Evolutionary conservation across 345 rosid genomes (phyloP).

Genomic region (Dimocarpus longan): DNA sequence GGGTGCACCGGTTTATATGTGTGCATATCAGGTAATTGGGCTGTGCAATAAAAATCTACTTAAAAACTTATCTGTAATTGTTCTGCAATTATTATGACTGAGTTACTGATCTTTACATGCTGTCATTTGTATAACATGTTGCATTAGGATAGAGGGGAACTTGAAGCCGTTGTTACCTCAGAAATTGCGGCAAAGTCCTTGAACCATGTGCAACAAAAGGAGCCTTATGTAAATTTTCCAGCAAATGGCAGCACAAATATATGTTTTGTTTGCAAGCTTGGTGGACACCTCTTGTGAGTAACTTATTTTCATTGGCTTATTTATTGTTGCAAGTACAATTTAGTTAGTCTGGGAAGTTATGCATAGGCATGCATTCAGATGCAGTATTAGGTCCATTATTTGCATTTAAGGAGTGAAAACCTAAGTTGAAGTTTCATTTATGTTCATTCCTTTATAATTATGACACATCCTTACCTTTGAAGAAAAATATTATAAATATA

Average conservation of each 20-base stretch:
- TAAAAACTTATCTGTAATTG: not conserved
- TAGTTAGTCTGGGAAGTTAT: too few relatives aligned
- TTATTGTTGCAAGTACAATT: not conserved
- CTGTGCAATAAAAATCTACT: not conserved
- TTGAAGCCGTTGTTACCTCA: constrained; percentile 34
- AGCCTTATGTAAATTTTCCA: constrained; percentile 25
- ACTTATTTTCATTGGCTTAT: constrained; percentile 12
- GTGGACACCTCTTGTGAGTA: constrained; percentile 58
- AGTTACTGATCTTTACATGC: constrained; percentile 21
- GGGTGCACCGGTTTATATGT: not conserved
- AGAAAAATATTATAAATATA: not conserved
- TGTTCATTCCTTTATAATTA: not conserved
- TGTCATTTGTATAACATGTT: constrained; percentile 36
- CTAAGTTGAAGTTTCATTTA: not conserved
- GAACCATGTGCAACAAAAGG: constrained; percentile 26
- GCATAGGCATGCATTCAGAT: not conserved
- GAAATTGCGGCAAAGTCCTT: constrained; percentile 33
- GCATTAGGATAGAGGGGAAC: constrained; percentile 67
- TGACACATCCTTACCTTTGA: not conserved
- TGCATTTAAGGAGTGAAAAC: not conserved
- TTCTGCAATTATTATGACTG: not conserved
- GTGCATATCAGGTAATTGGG: not conserved
- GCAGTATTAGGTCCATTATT: not conserved
- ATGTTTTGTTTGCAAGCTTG: constrained; percentile 47
- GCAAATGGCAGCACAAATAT: constrained; percentile 24